Percentiles rank a stretch among this genome's conserved stretches.
These are phyloP conservation scores for Albifimbria verrucaria DNA, from an alignment of 2,329 filamentous ascomycete genomes.

Conservation along the genomic window DNA sequence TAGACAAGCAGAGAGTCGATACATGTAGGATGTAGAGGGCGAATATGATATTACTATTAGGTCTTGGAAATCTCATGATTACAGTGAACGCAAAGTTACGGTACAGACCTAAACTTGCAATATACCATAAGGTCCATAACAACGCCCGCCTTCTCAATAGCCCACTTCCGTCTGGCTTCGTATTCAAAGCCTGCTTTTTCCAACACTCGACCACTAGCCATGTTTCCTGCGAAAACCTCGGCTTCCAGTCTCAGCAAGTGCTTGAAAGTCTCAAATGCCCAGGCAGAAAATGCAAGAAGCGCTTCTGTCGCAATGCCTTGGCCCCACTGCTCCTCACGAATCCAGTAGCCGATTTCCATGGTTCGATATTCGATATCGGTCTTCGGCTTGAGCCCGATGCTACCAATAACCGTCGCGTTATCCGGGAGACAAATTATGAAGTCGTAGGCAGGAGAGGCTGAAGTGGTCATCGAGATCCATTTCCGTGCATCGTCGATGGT, in stretches of 20 bases:
- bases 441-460: background rate
- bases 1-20: no score
- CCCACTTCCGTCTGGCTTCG: conserved; percentile 41
- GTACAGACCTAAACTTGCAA: no score
- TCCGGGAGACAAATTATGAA: conserved; percentile 18
- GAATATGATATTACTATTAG: no score
- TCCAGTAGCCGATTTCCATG: conserved; percentile 49
- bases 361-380: conserved; percentile 38
- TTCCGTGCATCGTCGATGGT: conserved; percentile 32
- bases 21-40: no score
- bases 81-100: no score
- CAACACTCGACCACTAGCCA: conserved; percentile 40
- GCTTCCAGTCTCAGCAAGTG: conserved; percentile 40
- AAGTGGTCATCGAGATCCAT: conserved; percentile 28
- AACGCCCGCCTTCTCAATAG: conserved; percentile 38
- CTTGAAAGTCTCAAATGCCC: conserved; percentile 41
- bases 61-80: no score
- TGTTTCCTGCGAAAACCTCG: conserved; percentile 32
- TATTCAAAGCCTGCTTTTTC: conserved; percentile 36
- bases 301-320: conserved; percentile 42
- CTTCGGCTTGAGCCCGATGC: conserved; percentile 29
- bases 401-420: conserved; percentile 21
- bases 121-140: conserved; percentile 34
- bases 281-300: conserved; percentile 32
- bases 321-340: conserved; percentile 40